Evolutionary conservation across 2,329 filamentous ascomycete species (phyloP), one percentile per base, ranked within the genome.

Genomic region (Colletotrichum limetticola): DNA sequence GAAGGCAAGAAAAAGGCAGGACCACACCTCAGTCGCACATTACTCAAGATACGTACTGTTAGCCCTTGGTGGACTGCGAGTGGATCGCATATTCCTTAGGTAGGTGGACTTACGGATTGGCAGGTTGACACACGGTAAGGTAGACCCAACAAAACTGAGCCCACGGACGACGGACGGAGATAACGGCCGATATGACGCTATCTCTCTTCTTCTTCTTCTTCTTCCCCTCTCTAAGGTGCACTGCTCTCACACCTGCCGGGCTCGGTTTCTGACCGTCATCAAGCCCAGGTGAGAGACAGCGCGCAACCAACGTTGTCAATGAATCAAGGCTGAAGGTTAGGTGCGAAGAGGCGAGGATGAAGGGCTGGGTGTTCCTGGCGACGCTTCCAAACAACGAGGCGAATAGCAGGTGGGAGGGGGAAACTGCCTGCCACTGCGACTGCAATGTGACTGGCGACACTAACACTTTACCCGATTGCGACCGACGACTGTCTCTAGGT

Each of bases 381-480:
- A 56, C 49, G 53, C 53, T 53, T 70, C 52, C 61, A 37, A 26
- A 35, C 67, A 59, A 55, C 32, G 16, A 58, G 56, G 56, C 24
- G 28, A 58, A 58, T n/a, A 11, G 42, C 16, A 49, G 46, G 16
- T 22, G 56, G 37, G 8, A 49, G n/a, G 19, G 19, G 24, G 24
- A 8, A 14, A 6, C 37, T 16, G 24, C 42, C 12, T 30, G 30
- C 6, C 19, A 19, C 37, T 19, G 37, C 14, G 16, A 42, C 37
- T 42, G 2, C 32, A 35, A 19, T 28, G n/a, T 35, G 57, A 71
- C 56, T 5, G 19, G 19, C 26, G 37, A 11, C 53, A 69, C 66
- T 56, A 69, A 64, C 66, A 69, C 30, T 46, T 58, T 57, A 58
- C 52, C 57, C 58, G 64, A 63, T 26, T 68, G 58, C 69, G 69